These are phyloP conservation scores for Neurospora sp. DNA, from an alignment of 2,329 filamentous ascomycete genomes.

Conservation along the genomic window DNA sequence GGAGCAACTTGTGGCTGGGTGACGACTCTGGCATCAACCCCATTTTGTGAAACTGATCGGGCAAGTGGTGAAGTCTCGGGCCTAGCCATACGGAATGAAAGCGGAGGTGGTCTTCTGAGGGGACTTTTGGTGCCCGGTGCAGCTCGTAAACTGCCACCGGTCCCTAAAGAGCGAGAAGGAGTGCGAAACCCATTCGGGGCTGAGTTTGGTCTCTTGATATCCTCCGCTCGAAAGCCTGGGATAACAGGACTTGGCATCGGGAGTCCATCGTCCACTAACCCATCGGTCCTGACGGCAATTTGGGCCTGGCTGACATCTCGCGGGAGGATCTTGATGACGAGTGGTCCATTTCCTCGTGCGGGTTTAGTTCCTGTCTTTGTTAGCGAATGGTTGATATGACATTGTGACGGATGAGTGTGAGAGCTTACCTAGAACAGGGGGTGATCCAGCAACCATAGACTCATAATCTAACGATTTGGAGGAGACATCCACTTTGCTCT, in stretches of 20 bases:
- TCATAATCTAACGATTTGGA: constrained; percentile 16
- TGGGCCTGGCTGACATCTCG: constrained; percentile 20
- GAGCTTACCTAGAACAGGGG: constrained; percentile 18
- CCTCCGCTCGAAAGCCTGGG: constrained; percentile 21
- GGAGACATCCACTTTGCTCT: constrained; percentile 7
- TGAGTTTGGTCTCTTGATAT: constrained; percentile 27
- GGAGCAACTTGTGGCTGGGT: constrained; percentile 1
- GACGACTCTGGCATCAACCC: not conserved
- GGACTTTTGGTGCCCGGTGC: constrained; percentile 8
- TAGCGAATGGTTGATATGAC: not conserved
- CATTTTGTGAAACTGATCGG: constrained; percentile 7
- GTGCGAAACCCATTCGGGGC: constrained; percentile 19
- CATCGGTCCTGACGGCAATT: constrained; percentile 4
- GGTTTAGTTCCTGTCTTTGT: constrained; percentile 27
- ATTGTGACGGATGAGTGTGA: not conserved
- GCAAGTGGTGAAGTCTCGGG: constrained; percentile 3
- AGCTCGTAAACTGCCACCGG: constrained; percentile 3
- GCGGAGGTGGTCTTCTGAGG: constrained; percentile 11
- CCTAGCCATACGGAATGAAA: constrained; percentile 15
- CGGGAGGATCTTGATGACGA: constrained; percentile 27
- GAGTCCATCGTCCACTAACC: not conserved
- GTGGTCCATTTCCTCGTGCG: constrained; percentile 31
- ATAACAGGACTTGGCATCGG: constrained; percentile 16
- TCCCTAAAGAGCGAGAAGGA: constrained; percentile 10
- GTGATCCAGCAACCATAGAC: constrained; percentile 9